These are phyloP conservation scores for Hippophae tibetana DNA, from an alignment of 306 rosid genomes.

Conservation along the genomic window DNA sequence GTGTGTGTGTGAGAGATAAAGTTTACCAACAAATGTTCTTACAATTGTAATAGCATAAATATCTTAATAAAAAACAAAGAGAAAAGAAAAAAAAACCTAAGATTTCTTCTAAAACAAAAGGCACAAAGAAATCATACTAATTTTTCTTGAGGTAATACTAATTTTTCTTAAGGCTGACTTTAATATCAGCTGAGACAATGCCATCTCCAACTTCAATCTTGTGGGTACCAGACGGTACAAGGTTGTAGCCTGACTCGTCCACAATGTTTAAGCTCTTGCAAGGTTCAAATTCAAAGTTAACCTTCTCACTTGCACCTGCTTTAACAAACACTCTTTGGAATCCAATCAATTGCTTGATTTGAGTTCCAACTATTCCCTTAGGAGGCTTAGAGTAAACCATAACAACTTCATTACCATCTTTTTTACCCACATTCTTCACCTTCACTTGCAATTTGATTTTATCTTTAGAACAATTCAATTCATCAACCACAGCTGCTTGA, in stretches of 20 bases:
- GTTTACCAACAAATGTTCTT: too few species aligned
- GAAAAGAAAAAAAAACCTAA: too few species aligned
- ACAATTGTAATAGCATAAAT: too few species aligned
- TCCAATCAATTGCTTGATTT: conserved; percentile 23
- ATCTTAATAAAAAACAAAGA: too few species aligned
- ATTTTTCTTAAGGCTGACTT: background rate
- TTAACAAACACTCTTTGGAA: conserved; percentile 22
- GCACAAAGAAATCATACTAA: background rate
- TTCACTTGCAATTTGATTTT: conserved; percentile 7
- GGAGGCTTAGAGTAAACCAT: conserved; percentile 27
- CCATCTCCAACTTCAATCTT: conserved; percentile 16
- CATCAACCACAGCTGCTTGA: conserved; percentile 16
- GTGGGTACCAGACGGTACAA: conserved; percentile 22
- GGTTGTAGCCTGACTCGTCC: conserved; percentile 12
- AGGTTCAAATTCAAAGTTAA: conserved; percentile 13
- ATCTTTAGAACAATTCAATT: conserved; percentile 10
- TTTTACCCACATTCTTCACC: conserved; percentile 10
- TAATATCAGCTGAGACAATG: conserved; percentile 1
- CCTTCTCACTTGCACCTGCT: conserved; percentile 7
- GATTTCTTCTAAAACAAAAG: too few species aligned
- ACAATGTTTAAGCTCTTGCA: conserved; percentile 23
- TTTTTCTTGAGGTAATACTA: background rate
- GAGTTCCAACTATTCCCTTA: conserved; percentile 5
- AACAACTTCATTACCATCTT: conserved; percentile 21
- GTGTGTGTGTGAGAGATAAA: too few species aligned